Percentiles rank a stretch among this genome's conserved stretches.
These are phyloP conservation scores for Alternaria sp. DNA, from an alignment of 2,329 filamentous ascomycete species.

Conservation along the genomic window DNA sequence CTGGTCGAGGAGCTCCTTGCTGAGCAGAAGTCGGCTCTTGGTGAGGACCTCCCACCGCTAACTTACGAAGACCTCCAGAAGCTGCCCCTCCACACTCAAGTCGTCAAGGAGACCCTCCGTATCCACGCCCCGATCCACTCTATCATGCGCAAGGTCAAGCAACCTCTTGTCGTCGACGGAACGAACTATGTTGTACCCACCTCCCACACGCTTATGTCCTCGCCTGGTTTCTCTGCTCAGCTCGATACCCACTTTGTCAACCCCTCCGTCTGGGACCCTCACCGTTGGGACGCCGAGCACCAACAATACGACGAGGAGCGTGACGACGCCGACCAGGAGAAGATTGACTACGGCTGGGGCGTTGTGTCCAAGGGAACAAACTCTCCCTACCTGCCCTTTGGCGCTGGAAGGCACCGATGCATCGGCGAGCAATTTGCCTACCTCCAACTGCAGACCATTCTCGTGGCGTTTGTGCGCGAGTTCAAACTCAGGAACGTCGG, in stretches of 20 bases:
- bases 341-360: slow-evolving; percentile 93
- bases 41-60: slow-evolving; percentile 75
- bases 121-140: slow-evolving; percentile 93
- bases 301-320: slow-evolving; percentile 53
- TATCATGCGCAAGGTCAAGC: slow-evolving; percentile 90
- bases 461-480: slow-evolving; percentile 74
- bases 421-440: slow-evolving; percentile 98
- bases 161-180: slow-evolving; percentile 81
- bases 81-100: slow-evolving; percentile 80
- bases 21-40: slow-evolving; percentile 78
- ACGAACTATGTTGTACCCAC: slow-evolving; percentile 84
- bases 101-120: slow-evolving; percentile 90
- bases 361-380: slow-evolving; percentile 88
- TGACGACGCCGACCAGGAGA: slow-evolving; percentile 70
- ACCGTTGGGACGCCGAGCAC: slow-evolving; percentile 77
- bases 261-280: slow-evolving; percentile 83
- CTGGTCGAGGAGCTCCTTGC: slow-evolving; percentile 81
- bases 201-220: slow-evolving; percentile 80
- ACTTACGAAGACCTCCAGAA: slow-evolving; percentile 78
- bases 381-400: slow-evolving; percentile 92
- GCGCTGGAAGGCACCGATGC: slow-evolving; percentile 89
- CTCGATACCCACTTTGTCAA: slow-evolving; percentile 80
- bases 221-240: slow-evolving; percentile 79
- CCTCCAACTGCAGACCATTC: slow-evolving; percentile 86
- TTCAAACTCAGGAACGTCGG: slow-evolving; percentile 82